Base-by-base conservation (phyloP, 305 asterid species). In the Fraxinus sp. region DNA sequence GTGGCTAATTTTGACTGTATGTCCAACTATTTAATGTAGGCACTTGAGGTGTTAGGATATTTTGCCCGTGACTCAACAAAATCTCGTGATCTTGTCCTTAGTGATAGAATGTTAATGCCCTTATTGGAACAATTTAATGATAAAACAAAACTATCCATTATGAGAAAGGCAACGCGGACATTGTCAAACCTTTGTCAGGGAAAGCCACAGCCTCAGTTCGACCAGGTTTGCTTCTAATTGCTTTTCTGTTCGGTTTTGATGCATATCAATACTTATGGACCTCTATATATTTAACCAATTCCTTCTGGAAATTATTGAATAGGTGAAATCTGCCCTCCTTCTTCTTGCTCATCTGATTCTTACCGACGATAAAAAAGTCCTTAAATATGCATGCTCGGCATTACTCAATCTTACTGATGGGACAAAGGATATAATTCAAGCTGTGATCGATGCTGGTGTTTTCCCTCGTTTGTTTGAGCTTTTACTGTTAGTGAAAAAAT, bases 161-260 rank as follows among this genome's bases (percentile, higher is more conserved):
- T 88, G 55, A 83, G 92, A 64, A 86, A 86, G 85, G 91, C 92
- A 64, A 90, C 90, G 1, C 85, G 89, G 91, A 90, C 92, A 6
- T 84, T 41, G 49, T 9, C 14, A 41, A 2, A 0, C 3, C 49
- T 41, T 41, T 41, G 14, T 41, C 3, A 0, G 49, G 3, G 14
- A 9, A 1, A 37, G 10, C 43, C 43, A 37, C 0, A 0, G 49
- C 49, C 49, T 41, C 14, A 8, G 13, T 41, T 41, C 13, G 3
- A 41, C 3, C 49, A 41, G 49, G 49, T 41, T 8, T 41, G 3
- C 11, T 8, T 1, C 2, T 39, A 39, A 39, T 1, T 39, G 13
- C 11, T 37, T 39, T 39, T 39, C 11, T 7, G 46, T 39, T 39
- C 41, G 11, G 11, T 39, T 39, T 39, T 39, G 0, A 39, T 39